Conservation (phyloP, 495 filamentous ascomycete species). For the Hyaloscypha bicolor region DNA sequence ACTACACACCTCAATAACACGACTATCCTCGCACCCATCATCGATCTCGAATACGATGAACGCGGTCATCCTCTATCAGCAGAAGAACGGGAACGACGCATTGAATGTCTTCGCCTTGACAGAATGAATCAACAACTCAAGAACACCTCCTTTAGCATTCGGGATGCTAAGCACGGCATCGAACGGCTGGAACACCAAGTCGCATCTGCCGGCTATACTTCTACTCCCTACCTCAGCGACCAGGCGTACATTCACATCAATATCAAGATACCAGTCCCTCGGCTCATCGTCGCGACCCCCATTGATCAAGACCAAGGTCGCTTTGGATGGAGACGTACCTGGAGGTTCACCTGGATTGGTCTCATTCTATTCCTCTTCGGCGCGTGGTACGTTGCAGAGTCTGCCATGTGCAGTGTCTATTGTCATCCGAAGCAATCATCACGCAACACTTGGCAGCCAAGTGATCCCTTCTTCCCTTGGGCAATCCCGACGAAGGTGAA, state of each 20-base stretch:
- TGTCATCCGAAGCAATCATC: constrained; percentile 56
- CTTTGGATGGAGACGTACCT: constrained; percentile 9
- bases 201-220: constrained; percentile 34
- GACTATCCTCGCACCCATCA: constrained; percentile 17
- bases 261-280: constrained; percentile 57
- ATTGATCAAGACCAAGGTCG: neutral
- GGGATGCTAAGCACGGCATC: constrained; percentile 66
- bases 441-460: constrained; percentile 48
- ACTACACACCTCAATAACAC: constrained; percentile 16
- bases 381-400: constrained; percentile 62
- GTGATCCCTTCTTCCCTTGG: constrained; percentile 55
- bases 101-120: constrained; percentile 50
- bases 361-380: constrained; percentile 48
- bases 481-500: constrained; percentile 58
- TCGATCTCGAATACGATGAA: constrained; percentile 35
- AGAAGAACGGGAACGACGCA: constrained; percentile 41
- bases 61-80: constrained; percentile 38
- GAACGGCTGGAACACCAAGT: constrained; percentile 65
- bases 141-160: constrained; percentile 63
- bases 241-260: constrained; percentile 27
- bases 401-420: constrained; percentile 61
- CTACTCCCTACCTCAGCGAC: constrained; percentile 4
- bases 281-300: constrained; percentile 34
- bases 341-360: constrained; percentile 60
- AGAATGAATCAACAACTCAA: constrained; percentile 61